Percentiles rank a stretch among this genome's conserved stretches.
These are phyloP conservation scores for Ustilago vetiveriae DNA, from an alignment of 1,284 basidiomycete genomes.

Conservation along the genomic window DNA sequence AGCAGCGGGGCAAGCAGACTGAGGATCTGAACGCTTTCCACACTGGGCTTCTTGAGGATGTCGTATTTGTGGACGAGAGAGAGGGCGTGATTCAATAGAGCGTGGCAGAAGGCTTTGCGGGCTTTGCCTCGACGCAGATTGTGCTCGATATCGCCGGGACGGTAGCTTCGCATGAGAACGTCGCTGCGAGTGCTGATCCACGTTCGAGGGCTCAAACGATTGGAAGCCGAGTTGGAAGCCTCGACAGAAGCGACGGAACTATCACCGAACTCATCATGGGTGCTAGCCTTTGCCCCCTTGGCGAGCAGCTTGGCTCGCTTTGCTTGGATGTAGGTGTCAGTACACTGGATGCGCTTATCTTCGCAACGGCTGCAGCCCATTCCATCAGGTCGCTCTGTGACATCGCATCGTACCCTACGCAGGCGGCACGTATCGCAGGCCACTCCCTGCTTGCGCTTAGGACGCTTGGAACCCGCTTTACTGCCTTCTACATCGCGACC, in stretches of 20 bases:
- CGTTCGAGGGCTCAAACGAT: constrained; percentile 30
- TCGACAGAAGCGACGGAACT: constrained; percentile 1
- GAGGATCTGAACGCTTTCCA: constrained; percentile 52
- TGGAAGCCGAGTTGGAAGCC: constrained; percentile 1
- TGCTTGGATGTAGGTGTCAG: constrained; percentile 62
- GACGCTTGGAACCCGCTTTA: constrained; percentile 33
- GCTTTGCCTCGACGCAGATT: constrained; percentile 52
- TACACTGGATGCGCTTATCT: constrained; percentile 64
- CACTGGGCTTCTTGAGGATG: constrained; percentile 50
- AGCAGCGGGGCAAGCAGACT: constrained; percentile 51
- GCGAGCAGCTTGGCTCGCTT: constrained; percentile 47
- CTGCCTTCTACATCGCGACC: constrained; percentile 13
- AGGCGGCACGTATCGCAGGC: constrained; percentile 65
- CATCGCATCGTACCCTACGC: constrained; percentile 61
- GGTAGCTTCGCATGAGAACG: constrained; percentile 25
- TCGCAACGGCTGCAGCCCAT: constrained; percentile 63
- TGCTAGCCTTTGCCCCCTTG: constrained; percentile 21
- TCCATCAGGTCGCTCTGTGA: constrained; percentile 61
- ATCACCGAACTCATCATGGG: constrained; percentile 11
- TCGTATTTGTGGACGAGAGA: constrained; percentile 61
- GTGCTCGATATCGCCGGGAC: constrained; percentile 41
- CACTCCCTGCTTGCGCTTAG: constrained; percentile 65
- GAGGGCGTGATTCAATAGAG: constrained; percentile 54
- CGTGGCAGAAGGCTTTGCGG: constrained; percentile 59
- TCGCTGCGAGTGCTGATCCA: constrained; percentile 36